These are phyloP conservation scores for Talaromyces sp. DNA, from an alignment of 2,329 filamentous ascomycete genomes.

Conservation along the genomic window DNA sequence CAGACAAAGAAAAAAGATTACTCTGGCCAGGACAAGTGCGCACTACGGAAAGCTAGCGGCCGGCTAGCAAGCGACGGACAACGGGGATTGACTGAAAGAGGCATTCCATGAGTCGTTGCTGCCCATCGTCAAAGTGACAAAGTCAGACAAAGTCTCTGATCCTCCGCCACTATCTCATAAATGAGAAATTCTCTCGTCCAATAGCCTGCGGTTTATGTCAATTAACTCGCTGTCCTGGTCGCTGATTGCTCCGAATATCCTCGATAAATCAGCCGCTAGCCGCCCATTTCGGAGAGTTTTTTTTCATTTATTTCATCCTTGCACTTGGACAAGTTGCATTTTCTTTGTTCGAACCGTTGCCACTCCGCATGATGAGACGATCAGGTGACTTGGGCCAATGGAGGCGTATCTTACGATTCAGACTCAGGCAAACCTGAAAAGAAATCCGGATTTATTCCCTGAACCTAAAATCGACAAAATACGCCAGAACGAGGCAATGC, in stretches of 20 bases:
- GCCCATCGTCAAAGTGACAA: not conserved
- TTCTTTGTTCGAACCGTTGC: constrained; percentile 13
- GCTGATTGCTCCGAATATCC: constrained; percentile 1
- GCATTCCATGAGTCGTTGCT: not conserved
- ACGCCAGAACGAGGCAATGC: not conserved
- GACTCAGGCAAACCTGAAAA: not conserved
- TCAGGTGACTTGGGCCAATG: constrained; percentile 10
- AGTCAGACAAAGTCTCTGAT: not conserved
- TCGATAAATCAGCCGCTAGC: constrained; percentile 12
- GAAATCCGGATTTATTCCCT: not conserved
- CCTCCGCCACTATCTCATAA: not conserved
- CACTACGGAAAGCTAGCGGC: not conserved
- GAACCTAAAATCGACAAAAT: not conserved
- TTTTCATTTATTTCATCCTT: constrained; percentile 1
- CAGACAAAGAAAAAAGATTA: not conserved
- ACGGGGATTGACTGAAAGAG: not conserved
- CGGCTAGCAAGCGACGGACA: not conserved
- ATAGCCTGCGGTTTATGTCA: not conserved
- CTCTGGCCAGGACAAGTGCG: constrained; percentile 1
- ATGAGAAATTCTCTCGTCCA: not conserved
- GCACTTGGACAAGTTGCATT: not conserved
- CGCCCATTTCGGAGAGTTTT: constrained; percentile 11
- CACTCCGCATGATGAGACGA: constrained; percentile 13
- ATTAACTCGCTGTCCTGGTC: not conserved
- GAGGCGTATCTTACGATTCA: not conserved